A percentile compares a stretch with the other conserved stretches of the same genome.
Evolutionary conservation across 176 grass and related monocot species (phyloP).

Genomic region (Alopecurus myosuroides): DNA sequence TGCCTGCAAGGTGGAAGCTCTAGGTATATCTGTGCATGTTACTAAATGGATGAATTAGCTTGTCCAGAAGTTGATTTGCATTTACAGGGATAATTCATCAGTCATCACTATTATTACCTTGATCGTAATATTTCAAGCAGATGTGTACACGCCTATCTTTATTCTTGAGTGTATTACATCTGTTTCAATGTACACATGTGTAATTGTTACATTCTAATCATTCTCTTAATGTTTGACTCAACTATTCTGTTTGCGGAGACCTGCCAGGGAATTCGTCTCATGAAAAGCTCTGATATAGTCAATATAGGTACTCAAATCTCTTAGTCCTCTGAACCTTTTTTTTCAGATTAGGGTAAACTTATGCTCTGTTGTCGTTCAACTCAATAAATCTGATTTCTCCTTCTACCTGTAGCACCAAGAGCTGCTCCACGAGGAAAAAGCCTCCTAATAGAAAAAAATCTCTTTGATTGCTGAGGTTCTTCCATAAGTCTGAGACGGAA

Average conservation of each 20-base stretch:
- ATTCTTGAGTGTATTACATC: not conserved
- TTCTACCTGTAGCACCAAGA: constrained; percentile 51
- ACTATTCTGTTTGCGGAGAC: too few species aligned
- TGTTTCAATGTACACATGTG: not conserved
- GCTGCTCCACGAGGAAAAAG: constrained; percentile 24
- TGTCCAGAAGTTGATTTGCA: not conserved
- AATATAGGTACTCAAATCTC: constrained; percentile 34
- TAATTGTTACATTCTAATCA: not conserved
- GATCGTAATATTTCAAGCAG: not conserved
- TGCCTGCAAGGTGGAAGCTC: not conserved
- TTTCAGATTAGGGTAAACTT: not conserved
- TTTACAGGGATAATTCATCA: not conserved
- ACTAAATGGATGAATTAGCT: not conserved
- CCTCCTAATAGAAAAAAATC: not conserved
- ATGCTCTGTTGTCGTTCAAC: not conserved
- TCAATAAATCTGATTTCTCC: not conserved
- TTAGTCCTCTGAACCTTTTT: not conserved
- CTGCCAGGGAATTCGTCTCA: too few species aligned
- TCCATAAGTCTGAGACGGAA: constrained; percentile 20
- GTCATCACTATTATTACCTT: not conserved
- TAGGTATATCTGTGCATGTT: not conserved
- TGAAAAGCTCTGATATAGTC: constrained; percentile 61
- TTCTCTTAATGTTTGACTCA: too few species aligned
- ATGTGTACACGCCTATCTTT: not conserved
- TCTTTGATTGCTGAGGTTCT: constrained; percentile 32